Evolutionary conservation across 441 rosid genomes (phyloP), one percentile per base, ranked within the genome.

Genomic region (Mallotus repandus): DNA sequence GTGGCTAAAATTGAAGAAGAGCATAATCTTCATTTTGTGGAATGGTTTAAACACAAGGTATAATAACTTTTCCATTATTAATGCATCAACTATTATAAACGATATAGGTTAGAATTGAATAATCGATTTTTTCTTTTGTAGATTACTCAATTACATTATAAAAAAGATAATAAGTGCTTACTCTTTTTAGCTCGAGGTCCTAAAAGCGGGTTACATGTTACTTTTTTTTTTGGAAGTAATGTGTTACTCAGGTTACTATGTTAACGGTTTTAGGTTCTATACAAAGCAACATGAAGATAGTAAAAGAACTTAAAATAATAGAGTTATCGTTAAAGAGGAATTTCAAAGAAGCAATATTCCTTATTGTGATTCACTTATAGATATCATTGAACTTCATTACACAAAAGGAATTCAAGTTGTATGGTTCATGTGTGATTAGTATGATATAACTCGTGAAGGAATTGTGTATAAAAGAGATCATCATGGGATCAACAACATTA

Each of bases 281-380:
- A 59, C 78, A 35, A 68, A 52, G n/a, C 5, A 49, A 14, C 3
- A 14, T 7, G 41, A 32, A 53, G 18, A 49, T n/a, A 50, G 11
- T 16, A 68, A 7, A 48, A 32, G 18, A 43, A 74, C 73, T 48
- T 69, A 68, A 68, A 75, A 75, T 50, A 75, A 54, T 68, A 62
- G 69, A 4, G 73, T 75, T 6, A 38, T 61, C 4, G 63, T 68
- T 10, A 68, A 21, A 21, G 73, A 69, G 12, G 68, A 68, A 22
- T 29, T 45, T 35, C 21, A 32, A 15, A 50, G 29, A 12, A 0
- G 4, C 19, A 38, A 38, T 15, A 18, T 68, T 41, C 73, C 65
- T 32, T 75, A 60, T 60, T 75, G 58, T 75, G 61, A 61, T 4
- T 49, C 57, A 5, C 16, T 60, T 12, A 58, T 29, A 29, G 32